Base-by-base conservation (phyloP, 2,329 filamentous ascomycete genomes). In the Trichophyton rubrum region DNA sequence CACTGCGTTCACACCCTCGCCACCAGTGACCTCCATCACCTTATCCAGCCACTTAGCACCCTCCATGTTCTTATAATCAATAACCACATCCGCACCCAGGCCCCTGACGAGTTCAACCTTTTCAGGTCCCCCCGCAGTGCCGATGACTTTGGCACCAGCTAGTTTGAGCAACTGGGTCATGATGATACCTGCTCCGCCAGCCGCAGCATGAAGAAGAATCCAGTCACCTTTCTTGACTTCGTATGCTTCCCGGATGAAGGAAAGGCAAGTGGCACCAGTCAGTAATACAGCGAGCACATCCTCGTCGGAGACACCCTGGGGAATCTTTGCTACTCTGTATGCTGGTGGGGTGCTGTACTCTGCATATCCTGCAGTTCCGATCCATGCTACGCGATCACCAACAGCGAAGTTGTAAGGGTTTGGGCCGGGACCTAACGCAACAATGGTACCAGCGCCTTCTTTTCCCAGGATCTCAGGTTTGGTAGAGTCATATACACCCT, bases 41-140 rank as follows among this genome's bases (percentile, higher is more conserved):
- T 80, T 80, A 65, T 95, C 88, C 60, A 93, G 85, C 70, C 81
- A 80, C 60, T 93, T 88, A 49, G 93, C 82, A 67, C 85, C 86
- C 64, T 90, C 88, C 70, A 95, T 88, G 64, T 96, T 77, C 75
- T 90, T 92, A 66, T 90, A 92, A 70, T 89, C 86, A 66, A 96
- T 79, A 60, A 86, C 76, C 65, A 85, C 84, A 67, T 85, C 82
- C 0, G 89, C 89, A 5, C 90, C 90, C 2, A 75, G 68, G 64
- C 80, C 77, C 72, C 77, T 82, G 2, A 89, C 90, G 45, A 90
- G 70, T 53, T 80, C 82, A 53, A 85, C 79, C 77, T 95, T 95
- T 72, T 86, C 88, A 4, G 77, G 72, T 40, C 85, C 87, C 56
- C 85, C 85, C 0, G 89, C 89, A 3, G 89, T 92, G 1, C 85